These are phyloP conservation scores for Drechslerella stenobrocha DNA, from an alignment of 2,329 filamentous ascomycete species.

Conservation along the genomic window DNA sequence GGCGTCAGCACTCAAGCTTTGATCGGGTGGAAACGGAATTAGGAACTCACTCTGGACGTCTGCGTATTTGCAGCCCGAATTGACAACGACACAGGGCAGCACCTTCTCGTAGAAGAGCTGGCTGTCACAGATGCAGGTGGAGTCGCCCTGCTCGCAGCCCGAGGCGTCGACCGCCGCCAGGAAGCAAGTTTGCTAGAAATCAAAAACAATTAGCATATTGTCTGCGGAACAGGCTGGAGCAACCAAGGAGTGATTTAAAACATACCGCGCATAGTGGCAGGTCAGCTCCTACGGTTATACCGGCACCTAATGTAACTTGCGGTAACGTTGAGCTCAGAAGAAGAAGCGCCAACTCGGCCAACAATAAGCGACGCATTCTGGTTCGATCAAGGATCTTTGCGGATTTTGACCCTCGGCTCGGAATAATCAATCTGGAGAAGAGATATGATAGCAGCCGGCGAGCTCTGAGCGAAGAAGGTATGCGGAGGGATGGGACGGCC, in stretches of 20 bases:
- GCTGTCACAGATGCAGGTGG: constrained; percentile 35
- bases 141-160: constrained; percentile 14
- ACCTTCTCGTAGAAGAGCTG: constrained; percentile 26
- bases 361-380: constrained; percentile 23
- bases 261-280: constrained; percentile 37
- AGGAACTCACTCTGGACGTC: constrained; percentile 28
- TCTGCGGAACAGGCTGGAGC: too few relatives aligned
- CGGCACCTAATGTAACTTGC: constrained; percentile 15
- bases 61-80: constrained; percentile 17
- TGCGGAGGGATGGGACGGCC: constrained; percentile 18
- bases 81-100: constrained; percentile 28
- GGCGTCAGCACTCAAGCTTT: too few relatives aligned
- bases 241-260: constrained; percentile 10
- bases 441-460: constrained; percentile 11
- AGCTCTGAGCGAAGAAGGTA: constrained; percentile 39
- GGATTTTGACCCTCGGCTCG: not conserved
- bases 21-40: too few relatives aligned
- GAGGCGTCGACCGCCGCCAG: constrained; percentile 13
- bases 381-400: not conserved
- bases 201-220: constrained; percentile 6
- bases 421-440: not conserved
- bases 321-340: constrained; percentile 2
- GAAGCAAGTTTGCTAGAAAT: constrained; percentile 35
- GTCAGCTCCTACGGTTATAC: constrained; percentile 19
- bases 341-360: constrained; percentile 7